A percentile compares a stretch with the other conserved stretches of the same genome.
Conservation (phyloP, 805 yeast genomes). For the Candida parachauliodes region DNA sequence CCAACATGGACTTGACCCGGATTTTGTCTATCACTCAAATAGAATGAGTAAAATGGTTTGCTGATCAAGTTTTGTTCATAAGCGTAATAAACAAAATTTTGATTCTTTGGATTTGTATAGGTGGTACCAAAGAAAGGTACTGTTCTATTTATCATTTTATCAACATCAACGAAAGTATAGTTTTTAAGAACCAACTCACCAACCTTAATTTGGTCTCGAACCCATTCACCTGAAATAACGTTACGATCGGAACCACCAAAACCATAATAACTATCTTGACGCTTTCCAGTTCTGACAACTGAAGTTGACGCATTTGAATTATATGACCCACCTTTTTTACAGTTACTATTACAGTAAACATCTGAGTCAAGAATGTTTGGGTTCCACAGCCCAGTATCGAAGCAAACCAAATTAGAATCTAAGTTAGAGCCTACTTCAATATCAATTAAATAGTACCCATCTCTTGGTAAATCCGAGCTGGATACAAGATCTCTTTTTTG, state of each 20-base stretch:
- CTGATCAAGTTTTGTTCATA: conserved; percentile 1
- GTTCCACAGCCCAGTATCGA: conserved; percentile 20
- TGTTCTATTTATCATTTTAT: conserved; percentile 2
- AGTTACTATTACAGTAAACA: background rate
- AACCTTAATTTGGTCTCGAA: conserved; percentile 18
- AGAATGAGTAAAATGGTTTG: conserved; percentile 1
- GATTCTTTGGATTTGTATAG: background rate
- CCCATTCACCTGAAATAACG: conserved; percentile 10
- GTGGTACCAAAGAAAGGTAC: conserved; percentile 17
- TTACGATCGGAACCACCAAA: too few relatives aligned
- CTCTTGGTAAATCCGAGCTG: background rate
- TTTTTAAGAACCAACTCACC: background rate
- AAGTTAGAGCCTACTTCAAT: conserved; percentile 16
- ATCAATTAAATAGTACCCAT: conserved; percentile 1
- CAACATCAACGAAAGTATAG: background rate
- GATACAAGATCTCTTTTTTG: background rate
- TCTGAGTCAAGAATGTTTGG: conserved; percentile 17
- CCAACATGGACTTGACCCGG: conserved; percentile 2
- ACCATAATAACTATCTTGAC: background rate
- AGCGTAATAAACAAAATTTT: background rate
- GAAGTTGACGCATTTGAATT: conserved; percentile 1
- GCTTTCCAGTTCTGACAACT: background rate
- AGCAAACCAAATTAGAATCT: conserved; percentile 11
- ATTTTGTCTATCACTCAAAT: background rate
- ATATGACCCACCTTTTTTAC: background rate